A percentile compares a stretch with the other conserved stretches of the same genome.
Evolutionary conservation across 2,329 filamentous ascomycete genomes (phyloP).

Genomic region (Dactylellina leptospora): DNA sequence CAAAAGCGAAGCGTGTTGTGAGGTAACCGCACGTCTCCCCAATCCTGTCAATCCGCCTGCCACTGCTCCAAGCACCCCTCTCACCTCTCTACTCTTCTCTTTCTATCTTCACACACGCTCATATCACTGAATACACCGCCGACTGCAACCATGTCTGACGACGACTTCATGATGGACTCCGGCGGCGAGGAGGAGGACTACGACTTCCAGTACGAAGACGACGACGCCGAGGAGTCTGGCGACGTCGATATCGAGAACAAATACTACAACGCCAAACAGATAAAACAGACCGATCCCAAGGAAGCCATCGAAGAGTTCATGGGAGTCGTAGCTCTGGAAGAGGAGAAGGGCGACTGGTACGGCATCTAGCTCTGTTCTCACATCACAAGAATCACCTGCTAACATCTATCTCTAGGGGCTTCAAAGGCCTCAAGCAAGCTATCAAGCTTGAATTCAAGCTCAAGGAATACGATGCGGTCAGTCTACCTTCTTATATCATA

Average conservation of each 20-base stretch:
- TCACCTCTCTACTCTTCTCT: background rate
- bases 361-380: constrained; percentile 31
- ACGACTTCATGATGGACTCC: constrained; percentile 93
- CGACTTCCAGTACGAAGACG: constrained; percentile 97
- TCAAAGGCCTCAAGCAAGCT: constrained; percentile 96
- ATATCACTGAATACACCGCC: background rate
- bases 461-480: constrained; percentile 82
- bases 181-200: constrained; percentile 87
- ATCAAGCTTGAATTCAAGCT: constrained; percentile 97
- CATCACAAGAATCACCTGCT: background rate
- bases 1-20: constrained; percentile 23
- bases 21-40: background rate
- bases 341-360: constrained; percentile 92
- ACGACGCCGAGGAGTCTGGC: constrained; percentile 84
- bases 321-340: constrained; percentile 81
- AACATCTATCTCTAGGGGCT: constrained; percentile 66
- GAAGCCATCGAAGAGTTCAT: constrained; percentile 92
- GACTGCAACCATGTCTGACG: constrained; percentile 74
- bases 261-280: constrained; percentile 99
- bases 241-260: constrained; percentile 98
- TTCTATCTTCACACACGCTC: background rate
- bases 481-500: background rate
- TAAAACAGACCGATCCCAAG: constrained; percentile 85
- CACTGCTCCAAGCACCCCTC: background rate
- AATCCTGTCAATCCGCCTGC: background rate